phyloP scores from a whole-genome alignment of 257 asterid species.

The Rauvolfia tetraphylla region DNA sequence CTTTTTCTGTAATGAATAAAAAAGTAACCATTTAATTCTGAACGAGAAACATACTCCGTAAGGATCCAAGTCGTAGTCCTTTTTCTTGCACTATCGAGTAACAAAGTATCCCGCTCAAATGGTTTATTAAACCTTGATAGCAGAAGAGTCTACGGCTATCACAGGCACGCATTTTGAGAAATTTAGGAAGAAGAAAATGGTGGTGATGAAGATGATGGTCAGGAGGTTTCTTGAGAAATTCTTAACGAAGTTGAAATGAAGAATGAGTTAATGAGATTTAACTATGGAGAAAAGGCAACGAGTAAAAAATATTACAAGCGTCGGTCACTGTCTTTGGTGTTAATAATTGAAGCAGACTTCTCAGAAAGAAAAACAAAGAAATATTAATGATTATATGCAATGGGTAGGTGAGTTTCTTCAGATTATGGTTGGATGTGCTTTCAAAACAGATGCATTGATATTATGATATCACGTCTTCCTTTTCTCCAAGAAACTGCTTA shows the following conservation, averaged over 20 bases:
- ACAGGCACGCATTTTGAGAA: constrained; percentile 37
- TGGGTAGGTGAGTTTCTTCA: constrained; percentile 25
- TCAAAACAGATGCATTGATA: constrained; percentile 15
- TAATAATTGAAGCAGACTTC: constrained; percentile 38
- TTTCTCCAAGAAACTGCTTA: constrained; percentile 3
- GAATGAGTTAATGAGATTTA: neutral
- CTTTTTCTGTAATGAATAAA: too few relatives aligned
- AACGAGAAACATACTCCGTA: too few relatives aligned
- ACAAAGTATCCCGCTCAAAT: too few relatives aligned
- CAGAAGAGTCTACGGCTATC: too few relatives aligned
- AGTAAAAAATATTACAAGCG: neutral
- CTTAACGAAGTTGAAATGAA: constrained; percentile 14
- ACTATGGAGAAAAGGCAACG: neutral
- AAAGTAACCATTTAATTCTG: too few relatives aligned
- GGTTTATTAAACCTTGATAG: too few relatives aligned
- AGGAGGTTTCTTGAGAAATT: constrained; percentile 1
- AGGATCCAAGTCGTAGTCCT: too few relatives aligned
- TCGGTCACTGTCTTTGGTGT: constrained; percentile 20
- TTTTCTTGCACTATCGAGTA: too few relatives aligned
- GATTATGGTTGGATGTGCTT: constrained; percentile 19
- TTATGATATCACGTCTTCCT: constrained; percentile 9
- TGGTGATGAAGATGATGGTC: constrained; percentile 22
- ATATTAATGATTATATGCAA: constrained; percentile 20
- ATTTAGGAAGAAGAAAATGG: constrained; percentile 14
- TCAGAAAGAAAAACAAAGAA: constrained; percentile 5